phyloP scores from a whole-genome alignment of 805 yeast species.

The Wickerhamiella spandovensis region DNA sequence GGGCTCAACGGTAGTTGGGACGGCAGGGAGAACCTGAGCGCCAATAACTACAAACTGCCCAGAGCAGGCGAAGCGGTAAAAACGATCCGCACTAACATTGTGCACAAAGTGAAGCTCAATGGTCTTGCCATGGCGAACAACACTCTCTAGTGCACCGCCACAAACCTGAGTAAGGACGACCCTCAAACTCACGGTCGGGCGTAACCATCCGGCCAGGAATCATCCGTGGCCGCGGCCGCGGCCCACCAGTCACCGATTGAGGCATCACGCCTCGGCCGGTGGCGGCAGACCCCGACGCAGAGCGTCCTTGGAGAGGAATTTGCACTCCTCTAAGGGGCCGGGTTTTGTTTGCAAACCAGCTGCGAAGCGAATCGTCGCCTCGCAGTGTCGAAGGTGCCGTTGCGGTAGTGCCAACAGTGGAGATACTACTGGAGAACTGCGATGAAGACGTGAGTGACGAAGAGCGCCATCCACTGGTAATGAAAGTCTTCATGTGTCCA shows the following conservation, averaged over 20 bases:
- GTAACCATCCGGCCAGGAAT: neutral
- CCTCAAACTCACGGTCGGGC: neutral
- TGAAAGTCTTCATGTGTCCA: neutral
- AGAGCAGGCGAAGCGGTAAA: slow-evolving; percentile 2
- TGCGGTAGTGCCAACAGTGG: neutral
- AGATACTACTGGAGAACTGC: neutral
- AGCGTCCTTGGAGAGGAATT: neutral
- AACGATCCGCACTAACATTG: slow-evolving; percentile 1
- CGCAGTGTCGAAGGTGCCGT: neutral
- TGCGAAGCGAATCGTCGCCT: neutral
- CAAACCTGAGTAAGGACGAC: slow-evolving; percentile 14
- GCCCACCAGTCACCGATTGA: neutral
- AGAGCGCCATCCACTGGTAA: neutral
- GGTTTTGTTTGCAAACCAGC: neutral
- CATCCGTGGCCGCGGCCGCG: neutral
- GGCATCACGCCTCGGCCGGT: neutral
- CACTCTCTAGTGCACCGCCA: slow-evolving; percentile 14
- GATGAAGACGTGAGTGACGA: neutral
- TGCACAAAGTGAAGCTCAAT: slow-evolving; percentile 4
- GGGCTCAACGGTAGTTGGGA: neutral
- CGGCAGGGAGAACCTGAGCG: neutral
- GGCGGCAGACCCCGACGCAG: neutral
- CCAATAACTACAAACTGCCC: slow-evolving; percentile 6
- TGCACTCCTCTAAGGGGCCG: neutral
- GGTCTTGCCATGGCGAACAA: neutral